These are phyloP conservation scores for Crotalaria pallida DNA, from an alignment of 306 rosid species.

Conservation along the genomic window DNA sequence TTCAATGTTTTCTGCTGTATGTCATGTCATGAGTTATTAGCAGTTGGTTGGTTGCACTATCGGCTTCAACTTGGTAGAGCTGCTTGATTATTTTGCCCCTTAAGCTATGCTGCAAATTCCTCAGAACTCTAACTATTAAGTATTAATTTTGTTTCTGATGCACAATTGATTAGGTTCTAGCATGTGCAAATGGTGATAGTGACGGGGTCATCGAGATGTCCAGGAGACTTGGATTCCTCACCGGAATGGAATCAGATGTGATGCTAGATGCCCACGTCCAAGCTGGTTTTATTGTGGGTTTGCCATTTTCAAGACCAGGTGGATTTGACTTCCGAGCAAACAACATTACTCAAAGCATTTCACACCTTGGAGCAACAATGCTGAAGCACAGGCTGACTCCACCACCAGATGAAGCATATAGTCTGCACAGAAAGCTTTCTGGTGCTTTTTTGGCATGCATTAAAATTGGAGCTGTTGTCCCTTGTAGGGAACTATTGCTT, in stretches of 20 bases:
- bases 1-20: neutral
- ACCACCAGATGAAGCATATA: slow-evolving; percentile 91
- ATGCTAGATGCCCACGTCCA: slow-evolving; percentile 93
- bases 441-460: slow-evolving; percentile 94
- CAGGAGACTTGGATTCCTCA: slow-evolving; percentile 77
- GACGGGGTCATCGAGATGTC: slow-evolving; percentile 83
- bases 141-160: neutral
- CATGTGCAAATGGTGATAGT: slow-evolving; percentile 72
- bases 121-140: neutral
- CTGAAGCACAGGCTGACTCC: slow-evolving; percentile 90
- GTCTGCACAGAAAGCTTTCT: slow-evolving; percentile 93
- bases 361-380: slow-evolving; percentile 91
- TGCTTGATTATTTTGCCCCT: neutral
- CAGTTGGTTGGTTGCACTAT: neutral
- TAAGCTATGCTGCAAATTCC: slow-evolving; percentile 3
- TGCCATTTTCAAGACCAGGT: slow-evolving; percentile 73
- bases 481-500: slow-evolving; percentile 76
- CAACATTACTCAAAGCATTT: slow-evolving; percentile 65
- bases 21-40: neutral
- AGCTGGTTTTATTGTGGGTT: slow-evolving; percentile 91
- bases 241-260: slow-evolving; percentile 83
- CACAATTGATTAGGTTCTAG: slow-evolving; percentile 58
- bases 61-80: neutral
- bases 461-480: slow-evolving; percentile 83
- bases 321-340: slow-evolving; percentile 61